Base-by-base conservation (phyloP, 176 grass and related monocot species). In the Melocanna baccifera region DNA sequence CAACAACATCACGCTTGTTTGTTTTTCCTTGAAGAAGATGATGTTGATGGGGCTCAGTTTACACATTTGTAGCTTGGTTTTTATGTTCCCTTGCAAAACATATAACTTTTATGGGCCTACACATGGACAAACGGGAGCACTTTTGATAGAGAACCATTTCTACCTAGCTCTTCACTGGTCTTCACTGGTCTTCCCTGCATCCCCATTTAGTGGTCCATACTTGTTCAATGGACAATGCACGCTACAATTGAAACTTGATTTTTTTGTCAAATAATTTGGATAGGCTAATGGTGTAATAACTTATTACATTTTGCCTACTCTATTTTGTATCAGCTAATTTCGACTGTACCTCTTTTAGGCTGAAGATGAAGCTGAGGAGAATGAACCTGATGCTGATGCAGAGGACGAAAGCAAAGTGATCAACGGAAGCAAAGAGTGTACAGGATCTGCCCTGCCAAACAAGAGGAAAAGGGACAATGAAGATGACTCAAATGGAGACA, bases 381-480 rank as follows among this genome's bases (percentile, higher is more conserved):
- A 82, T 2, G 85, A 72, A 30, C 13, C 29, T 22, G 79, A 89
- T 65, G 73, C 56, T 25, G 86, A 73, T 2, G 61, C 2, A 10
- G 83, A 87, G 12, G 56, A 67, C 3, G 47, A 62, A 39, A 74
- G 28, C 63, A 68, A 82, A 57, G 77, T 20, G 7, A 56, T 51
- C 30, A 76, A 72, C 7, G 82, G 76, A 13, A 79, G 62, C 29
- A 71, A 76, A 39, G 63, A 30, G 0, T n/a, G 39, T 9, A 28
- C 64, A 11, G 72, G 67, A 37, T 83, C 88, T 66, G 77, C 83
- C 18, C 39, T 72, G 39, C 71, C 75, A 65, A 83, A 28, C 41
- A 91, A 94, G 69, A 93, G 92, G 45, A 91, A 91, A 85, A 91
- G 88, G 79, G 86, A 55, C 19, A 47, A 11, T 0, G 75, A 88